Percentiles rank a stretch among this genome's conserved stretches.
phyloP scores from a whole-genome alignment of 495 filamentous ascomycete species.

The Xylaria palmicola region DNA sequence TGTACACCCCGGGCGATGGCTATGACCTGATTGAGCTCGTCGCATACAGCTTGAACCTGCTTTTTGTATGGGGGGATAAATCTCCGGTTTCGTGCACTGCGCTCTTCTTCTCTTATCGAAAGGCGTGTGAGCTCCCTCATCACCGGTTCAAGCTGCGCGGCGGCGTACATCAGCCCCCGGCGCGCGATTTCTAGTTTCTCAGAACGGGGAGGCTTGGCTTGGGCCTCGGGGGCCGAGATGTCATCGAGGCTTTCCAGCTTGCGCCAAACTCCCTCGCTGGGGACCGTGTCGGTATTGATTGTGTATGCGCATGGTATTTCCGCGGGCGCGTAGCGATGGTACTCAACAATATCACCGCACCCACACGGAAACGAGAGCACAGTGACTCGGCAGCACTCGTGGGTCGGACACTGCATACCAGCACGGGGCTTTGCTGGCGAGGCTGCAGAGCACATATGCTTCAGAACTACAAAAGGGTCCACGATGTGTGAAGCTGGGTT shows the following conservation, averaged over 20 bases:
- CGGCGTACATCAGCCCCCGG: neutral
- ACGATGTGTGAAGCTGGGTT: neutral
- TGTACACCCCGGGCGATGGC: neutral
- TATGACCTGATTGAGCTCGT: neutral
- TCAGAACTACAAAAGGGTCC: neutral
- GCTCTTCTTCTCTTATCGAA: neutral
- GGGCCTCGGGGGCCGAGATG: neutral
- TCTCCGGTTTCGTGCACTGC: neutral
- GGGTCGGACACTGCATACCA: neutral
- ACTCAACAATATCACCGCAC: neutral
- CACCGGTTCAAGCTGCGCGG: neutral
- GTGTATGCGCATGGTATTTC: neutral
- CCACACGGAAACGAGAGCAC: neutral
- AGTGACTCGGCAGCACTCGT: neutral
- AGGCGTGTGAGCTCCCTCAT: neutral
- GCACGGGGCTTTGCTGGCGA: neutral
- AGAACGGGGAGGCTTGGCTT: neutral
- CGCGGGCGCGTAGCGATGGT: neutral
- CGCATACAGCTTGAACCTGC: neutral
- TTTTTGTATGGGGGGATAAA: neutral
- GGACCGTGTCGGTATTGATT: neutral
- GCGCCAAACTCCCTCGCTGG: neutral
- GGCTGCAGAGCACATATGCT: neutral
- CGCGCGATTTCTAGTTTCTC: neutral
- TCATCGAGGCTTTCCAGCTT: neutral